Evolutionary conservation across 2,329 filamentous ascomycete genomes (phyloP), one percentile per base, ranked within the genome.

Genomic region (Neonectria coccinea): DNA sequence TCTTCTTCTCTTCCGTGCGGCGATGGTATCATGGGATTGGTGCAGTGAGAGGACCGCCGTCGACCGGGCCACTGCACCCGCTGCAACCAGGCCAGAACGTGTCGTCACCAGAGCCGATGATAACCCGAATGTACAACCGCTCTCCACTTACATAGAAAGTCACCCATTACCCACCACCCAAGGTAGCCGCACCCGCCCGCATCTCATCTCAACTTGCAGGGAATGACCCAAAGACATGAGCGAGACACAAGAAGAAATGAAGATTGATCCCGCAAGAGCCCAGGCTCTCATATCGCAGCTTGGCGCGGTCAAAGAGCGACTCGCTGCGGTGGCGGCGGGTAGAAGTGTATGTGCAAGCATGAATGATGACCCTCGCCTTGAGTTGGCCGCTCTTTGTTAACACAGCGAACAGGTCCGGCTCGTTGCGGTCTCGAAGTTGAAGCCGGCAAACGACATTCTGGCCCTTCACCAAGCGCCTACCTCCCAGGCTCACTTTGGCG

Each of bases 351-450:
- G 86, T 58, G 62, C 59, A 57, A 56, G 42, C 33, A 48, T 44
- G 5, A 4, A 25, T 25, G 22, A 25, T 25, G 47, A 36, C n/a
- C n/a, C n/a, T 33, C 18, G 14, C 12, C 31, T 16, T 52, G 25
- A 18, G 20, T 48, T 60, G 25, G 25, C 25, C 25, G 42, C 58
- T 54, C 25, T 54, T 53, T 56, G 63, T 73, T 75, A 44, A 75
- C 63, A 41, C 48, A 10, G 4, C 9, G 18, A 25, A 39, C 58
- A 93, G 90, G 87, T 95, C 67, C 91, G 96, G 51, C 86, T 99
- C 42, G 94, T 99, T 45, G 95, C 96, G 29, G 96, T 99, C 54
- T 97, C 94, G 44, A 99, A 99, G 80, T 86, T 97, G 70, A 98
- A 99, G 81, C 95, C 96, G 14, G 93, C 90, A 64, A 92, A 92